Evolutionary conservation across 768 basidiomycete species (phyloP), one percentile per base, ranked within the genome.

Genomic region (Lactarius psammicola): DNA sequence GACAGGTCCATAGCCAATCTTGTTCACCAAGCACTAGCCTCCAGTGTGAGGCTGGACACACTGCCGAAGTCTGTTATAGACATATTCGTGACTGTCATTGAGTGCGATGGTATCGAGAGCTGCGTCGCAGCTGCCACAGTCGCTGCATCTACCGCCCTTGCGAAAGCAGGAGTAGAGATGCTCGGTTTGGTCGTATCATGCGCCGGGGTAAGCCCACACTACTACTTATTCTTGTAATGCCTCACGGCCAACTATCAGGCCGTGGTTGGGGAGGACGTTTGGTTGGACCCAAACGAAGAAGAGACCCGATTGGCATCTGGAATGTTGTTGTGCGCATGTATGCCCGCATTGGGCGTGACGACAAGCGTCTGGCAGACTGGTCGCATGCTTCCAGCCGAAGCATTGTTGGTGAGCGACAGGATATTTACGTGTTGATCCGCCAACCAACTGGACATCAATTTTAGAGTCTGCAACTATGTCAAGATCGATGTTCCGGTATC

Each of bases 31-130:
- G 87, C 94, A 2, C 81, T 99, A 20, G 77, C 86, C 1, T 87
- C 97, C 0, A 85, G 95, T 8, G 84, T 98, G 13, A 85, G 94
- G 49, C 82, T 98, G 49, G 94, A 96, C 71, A 81, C 90, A 1
- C 81, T 97, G n/a, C 96, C 97, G 18, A 99, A 99, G 75, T 91
- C 94, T 0, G 88, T 89, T 10, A 86, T 98, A 71, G 97, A 99
- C 77, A 80, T 98, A 54, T 96, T 92, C 75, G 79, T 99, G 59
- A 90, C 87, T 3, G 80, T 99, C 49, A 86, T 98, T 54, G 95
- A 98, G 76, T 87, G 88, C n/a, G 95, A 97, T 74, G 91, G 93
- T 20, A 81, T 91, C n/a, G 90, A 95, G 74, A 86, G 89, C 31
- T 92, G 92, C 69, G 82, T 96, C n/a, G 85, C 93, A 6, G 85